Evolutionary conservation across 495 filamentous ascomycete genomes (phyloP), one percentile per base, ranked within the genome.

Genomic region (Penicillium dipodomyicola): DNA sequence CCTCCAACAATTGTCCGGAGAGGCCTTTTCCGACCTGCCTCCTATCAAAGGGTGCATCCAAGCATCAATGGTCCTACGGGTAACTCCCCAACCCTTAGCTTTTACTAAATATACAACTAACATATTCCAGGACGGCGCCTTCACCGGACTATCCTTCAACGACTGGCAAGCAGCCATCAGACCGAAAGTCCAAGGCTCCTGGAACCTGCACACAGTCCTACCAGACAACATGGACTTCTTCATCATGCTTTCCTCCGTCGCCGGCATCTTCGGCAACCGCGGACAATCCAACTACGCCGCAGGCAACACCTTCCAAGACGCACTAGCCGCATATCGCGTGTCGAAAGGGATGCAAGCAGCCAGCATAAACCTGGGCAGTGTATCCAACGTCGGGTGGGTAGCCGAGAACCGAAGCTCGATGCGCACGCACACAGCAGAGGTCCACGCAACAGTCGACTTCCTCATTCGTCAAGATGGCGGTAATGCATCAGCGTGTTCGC

Each of bases 381-480:
- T 86, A 11, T 76, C 76, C 0, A 81, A 77, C 44, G 77, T 81
- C 0, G 83, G 83, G 17, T 84, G 82, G 74, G 72, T 84, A 61
- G 81, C 57, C 40, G 60, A 71, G 29, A 68, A 71, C 46, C 41
- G 54, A 37, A 50, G 46, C 35, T 58, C 55, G 17, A 45, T 58
- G 54, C 43, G 52, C 49, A 59, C 50, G 5, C 32, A 68, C 22
- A 55, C 56, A 8, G 54, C 60, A 9, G 65, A 70, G n/a, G 58
- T 72, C 0, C 69, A 70, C 30, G 39, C 52, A 5, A 57, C 71
- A 1, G 49, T 68, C 6, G 66, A 74, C 23, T 74, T 71, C 44
- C 57, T 72, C 6, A 62, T 71, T 19, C 67, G 57, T 4, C 32
- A 59, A 35, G 58, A 58, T 17, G 56, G 58, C 2, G 20, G 14